These are phyloP conservation scores for Mycotypha africana DNA, from an alignment of 371 early-diverging fungal species.

Conservation along the genomic window DNA sequence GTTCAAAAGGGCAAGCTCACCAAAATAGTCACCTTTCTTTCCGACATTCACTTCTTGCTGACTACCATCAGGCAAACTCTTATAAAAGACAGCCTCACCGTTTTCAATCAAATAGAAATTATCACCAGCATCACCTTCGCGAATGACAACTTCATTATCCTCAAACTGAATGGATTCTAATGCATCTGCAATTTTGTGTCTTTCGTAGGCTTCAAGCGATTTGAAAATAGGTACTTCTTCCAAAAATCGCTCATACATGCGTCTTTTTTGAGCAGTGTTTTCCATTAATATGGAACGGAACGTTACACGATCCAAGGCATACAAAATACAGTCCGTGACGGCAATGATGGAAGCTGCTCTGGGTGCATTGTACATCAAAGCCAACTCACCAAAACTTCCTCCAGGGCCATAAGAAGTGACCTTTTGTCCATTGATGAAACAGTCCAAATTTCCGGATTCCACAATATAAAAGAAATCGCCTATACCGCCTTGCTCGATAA, in stretches of 20 bases:
- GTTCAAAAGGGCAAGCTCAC: slow-evolving; percentile 90
- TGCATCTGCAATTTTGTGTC: slow-evolving; percentile 80
- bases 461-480: slow-evolving; percentile 98
- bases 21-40: slow-evolving; percentile 92
- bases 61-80: slow-evolving; percentile 48
- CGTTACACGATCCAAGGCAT: slow-evolving; percentile 83
- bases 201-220: slow-evolving; percentile 62
- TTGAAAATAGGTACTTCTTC: slow-evolving; percentile 65
- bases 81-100: slow-evolving; percentile 69
- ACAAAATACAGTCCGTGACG: slow-evolving; percentile 62
- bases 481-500: slow-evolving; percentile 94
- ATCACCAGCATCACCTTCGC: slow-evolving; percentile 65
- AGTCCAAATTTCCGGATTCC: slow-evolving; percentile 92
- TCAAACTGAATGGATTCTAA: slow-evolving; percentile 66
- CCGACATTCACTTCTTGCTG: slow-evolving; percentile 72
- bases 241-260: slow-evolving; percentile 77
- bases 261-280: slow-evolving; percentile 63
- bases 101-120: slow-evolving; percentile 77
- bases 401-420: slow-evolving; percentile 62
- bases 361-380: slow-evolving; percentile 88
- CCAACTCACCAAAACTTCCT: slow-evolving; percentile 86
- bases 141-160: slow-evolving; percentile 63
- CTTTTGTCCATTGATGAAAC: slow-evolving; percentile 69
- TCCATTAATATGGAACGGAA: slow-evolving; percentile 77
- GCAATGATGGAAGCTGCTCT: slow-evolving; percentile 83